Evolutionary conservation across 306 rosid genomes (phyloP).

Genomic region (Prunus campanulata): DNA sequence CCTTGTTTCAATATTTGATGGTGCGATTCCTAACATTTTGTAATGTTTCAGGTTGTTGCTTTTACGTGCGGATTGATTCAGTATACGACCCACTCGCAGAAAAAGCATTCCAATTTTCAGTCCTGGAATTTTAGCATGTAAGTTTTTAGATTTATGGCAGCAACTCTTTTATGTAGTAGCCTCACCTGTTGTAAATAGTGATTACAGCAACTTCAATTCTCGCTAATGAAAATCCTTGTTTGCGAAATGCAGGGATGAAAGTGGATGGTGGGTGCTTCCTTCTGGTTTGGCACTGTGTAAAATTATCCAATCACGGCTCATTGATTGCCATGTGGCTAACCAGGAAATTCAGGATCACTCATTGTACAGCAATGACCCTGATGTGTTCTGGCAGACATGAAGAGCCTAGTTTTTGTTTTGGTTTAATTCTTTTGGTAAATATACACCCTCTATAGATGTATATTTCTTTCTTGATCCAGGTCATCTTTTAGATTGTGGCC

Average conservation of each 20-base stretch:
- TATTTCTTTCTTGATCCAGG: background rate
- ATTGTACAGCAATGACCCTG: conserved; percentile 73
- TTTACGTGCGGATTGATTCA: conserved; percentile 84
- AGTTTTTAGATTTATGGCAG: conserved; percentile 25
- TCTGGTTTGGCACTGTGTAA: conserved; percentile 71
- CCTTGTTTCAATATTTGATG: background rate
- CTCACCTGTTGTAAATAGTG: background rate
- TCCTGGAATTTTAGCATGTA: conserved; percentile 93
- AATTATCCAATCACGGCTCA: conserved; percentile 75
- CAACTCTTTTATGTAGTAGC: background rate
- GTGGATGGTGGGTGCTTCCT: conserved; percentile 99
- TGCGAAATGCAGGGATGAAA: conserved; percentile 78
- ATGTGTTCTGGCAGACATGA: conserved; percentile 82
- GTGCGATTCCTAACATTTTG: background rate
- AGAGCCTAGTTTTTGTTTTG: background rate
- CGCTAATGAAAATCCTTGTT: background rate
- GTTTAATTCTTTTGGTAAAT: conserved; percentile 3
- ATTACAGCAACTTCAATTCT: background rate
- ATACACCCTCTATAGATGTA: background rate
- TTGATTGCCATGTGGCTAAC: conserved; percentile 84
- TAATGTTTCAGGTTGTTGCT: conserved; percentile 61
- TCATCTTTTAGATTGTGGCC: background rate
- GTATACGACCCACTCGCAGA: conserved; percentile 54
- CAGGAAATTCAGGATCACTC: conserved; percentile 92
- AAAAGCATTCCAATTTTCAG: conserved; percentile 56